Conservation (phyloP, 306 rosid species). For the Potentilla sterilis region DNA sequence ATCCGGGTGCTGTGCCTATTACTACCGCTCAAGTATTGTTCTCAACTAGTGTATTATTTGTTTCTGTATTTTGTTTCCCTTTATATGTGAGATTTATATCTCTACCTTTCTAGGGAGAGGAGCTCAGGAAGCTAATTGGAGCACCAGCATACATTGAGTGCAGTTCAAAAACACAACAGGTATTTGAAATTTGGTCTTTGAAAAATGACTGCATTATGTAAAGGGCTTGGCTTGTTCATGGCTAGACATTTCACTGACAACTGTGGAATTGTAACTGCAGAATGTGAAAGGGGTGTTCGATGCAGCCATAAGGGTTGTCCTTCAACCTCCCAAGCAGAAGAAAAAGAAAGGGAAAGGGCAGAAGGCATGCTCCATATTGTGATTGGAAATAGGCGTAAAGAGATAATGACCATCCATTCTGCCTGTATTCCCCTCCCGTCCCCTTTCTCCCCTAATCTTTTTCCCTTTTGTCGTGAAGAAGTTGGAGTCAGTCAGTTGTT, state of each 20-base stretch:
- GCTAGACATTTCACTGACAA: conserved; percentile 13
- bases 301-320: conserved; percentile 96
- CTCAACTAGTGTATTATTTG: not conserved
- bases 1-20: conserved; percentile 97
- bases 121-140: conserved; percentile 85
- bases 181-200: conserved; percentile 9
- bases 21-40: conserved; percentile 69
- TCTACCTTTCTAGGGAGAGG: conserved; percentile 73
- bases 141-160: conserved; percentile 96
- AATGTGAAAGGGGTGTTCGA: conserved; percentile 94
- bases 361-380: conserved; percentile 96
- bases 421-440: conserved; percentile 37
- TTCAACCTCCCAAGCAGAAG: conserved; percentile 99
- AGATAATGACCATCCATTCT: conserved; percentile 41
- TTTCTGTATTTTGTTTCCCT: not conserved
- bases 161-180: conserved; percentile 98
- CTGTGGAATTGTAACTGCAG: conserved; percentile 41
- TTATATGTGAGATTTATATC: not conserved
- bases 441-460: conserved; percentile 33
- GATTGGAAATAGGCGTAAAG: conserved; percentile 53
- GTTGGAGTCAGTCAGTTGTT: conserved; percentile 55
- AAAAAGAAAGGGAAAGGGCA: conserved; percentile 92
- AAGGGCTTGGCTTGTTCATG: not conserved
- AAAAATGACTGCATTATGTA: not conserved
- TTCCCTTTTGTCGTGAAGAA: conserved; percentile 49